Percentiles rank a stretch among this genome's conserved stretches.
Conservation (phyloP, 2,329 filamentous ascomycete genomes). For the Fusarium dimerum region DNA sequence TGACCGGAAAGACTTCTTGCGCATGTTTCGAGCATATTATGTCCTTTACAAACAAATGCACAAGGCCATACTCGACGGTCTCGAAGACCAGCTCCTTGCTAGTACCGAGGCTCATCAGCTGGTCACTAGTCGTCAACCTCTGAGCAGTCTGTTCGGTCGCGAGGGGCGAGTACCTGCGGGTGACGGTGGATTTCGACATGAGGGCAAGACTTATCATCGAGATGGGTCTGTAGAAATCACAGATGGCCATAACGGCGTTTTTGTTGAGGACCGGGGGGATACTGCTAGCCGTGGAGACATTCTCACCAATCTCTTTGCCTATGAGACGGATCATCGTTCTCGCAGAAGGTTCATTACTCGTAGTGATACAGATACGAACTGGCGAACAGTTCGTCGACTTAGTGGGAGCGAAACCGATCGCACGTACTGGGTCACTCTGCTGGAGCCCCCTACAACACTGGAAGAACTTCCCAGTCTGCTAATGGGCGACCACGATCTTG, state of each 20-base stretch:
- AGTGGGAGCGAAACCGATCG: conserved; percentile 36
- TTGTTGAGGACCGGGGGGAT: conserved; percentile 62
- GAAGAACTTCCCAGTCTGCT: conserved; percentile 46
- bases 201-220: conserved; percentile 65
- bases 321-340: conserved; percentile 32
- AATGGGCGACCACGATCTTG: conserved; percentile 32
- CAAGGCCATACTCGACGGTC: conserved; percentile 74
- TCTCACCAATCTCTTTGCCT: conserved; percentile 54
- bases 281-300: conserved; percentile 62
- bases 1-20: conserved; percentile 81
- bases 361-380: conserved; percentile 37
- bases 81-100: conserved; percentile 76
- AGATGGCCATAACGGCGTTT: conserved; percentile 56
- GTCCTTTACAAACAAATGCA: conserved; percentile 88
- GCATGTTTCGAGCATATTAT: conserved; percentile 92
- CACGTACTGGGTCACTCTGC: conserved; percentile 45
- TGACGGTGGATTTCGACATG: conserved; percentile 56
- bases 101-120: conserved; percentile 76
- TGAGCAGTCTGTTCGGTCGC: conserved; percentile 74
- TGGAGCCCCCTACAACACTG: conserved; percentile 47
- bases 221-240: conserved; percentile 67
- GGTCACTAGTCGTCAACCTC: conserved; percentile 71
- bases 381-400: conserved; percentile 35
- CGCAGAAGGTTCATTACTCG: conserved; percentile 31
- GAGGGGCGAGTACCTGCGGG: conserved; percentile 67